Evolutionary conservation across 257 asterid species (phyloP).

Genomic region (Primulina huaijiensis): DNA sequence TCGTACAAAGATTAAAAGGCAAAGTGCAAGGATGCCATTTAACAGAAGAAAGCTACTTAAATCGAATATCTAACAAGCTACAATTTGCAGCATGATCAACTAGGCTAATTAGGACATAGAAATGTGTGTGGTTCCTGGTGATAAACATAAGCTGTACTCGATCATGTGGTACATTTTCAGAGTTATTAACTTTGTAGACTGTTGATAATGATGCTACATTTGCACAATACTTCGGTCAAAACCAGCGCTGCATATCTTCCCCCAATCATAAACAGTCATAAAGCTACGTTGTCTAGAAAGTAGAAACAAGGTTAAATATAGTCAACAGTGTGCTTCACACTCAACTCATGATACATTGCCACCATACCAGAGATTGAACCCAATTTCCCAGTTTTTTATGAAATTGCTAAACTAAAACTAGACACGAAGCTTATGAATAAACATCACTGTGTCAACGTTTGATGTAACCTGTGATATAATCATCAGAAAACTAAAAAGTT

Average conservation of each 20-base stretch:
- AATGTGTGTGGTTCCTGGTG: slow-evolving; percentile 1
- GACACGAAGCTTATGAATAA: not conserved
- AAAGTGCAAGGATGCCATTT: not conserved
- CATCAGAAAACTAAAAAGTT: not conserved
- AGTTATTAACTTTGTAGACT: slow-evolving; percentile 9
- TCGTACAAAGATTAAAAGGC: not conserved
- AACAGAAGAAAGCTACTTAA: slow-evolving; percentile 15
- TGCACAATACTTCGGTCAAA: not conserved
- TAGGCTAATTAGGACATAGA: not conserved
- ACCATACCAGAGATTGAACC: not conserved
- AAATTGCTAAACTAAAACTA: slow-evolving; percentile 6
- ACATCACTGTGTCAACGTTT: not conserved
- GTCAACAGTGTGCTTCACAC: slow-evolving; percentile 1
- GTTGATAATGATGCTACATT: slow-evolving; percentile 2
- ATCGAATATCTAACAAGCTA: not conserved
- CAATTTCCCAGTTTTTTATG: not conserved
- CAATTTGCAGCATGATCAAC: not conserved
- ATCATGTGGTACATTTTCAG: slow-evolving; percentile 4
- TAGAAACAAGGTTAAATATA: slow-evolving; percentile 9
- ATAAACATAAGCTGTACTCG: slow-evolving; percentile 1
- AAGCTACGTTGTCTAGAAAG: not conserved
- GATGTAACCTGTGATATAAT: not conserved
- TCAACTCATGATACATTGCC: not conserved
- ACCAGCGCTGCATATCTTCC: no score
- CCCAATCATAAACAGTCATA: not conserved